Base-by-base conservation (phyloP, 2,329 filamentous ascomycete species). In the Gaeumannomyces tritici region DNA sequence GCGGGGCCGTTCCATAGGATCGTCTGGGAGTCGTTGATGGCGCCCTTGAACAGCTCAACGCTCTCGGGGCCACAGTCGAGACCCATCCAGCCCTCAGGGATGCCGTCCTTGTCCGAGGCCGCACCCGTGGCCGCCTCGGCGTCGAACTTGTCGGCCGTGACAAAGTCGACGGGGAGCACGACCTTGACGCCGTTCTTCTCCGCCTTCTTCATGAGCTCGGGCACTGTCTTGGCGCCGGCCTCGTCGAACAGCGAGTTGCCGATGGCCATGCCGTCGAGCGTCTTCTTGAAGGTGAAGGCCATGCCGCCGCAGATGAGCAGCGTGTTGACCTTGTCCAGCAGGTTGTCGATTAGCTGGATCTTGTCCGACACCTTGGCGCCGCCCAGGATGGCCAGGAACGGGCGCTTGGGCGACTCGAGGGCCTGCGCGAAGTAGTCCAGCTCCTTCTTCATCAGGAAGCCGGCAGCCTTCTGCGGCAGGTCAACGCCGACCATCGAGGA, bases 201-300 rank as follows among this genome's bases (percentile, higher is more conserved):
- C 70, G 96, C 95, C 87, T 98, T 99, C 79, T 93, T 89, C 66
- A 96, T 84, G 67, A 99, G 85, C 70, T 90, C 82, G 65, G 83
- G 86, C 64, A 98, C 93, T 55, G 90, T 97, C 87, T 97, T 91
- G 82, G 89, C 85, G 70, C 95, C 95, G 61, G 89, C 89, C 82
- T 97, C 91, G 71, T 99, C 95, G 75, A 96, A 99, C 71, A 99
- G 84, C 61, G 83, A 95, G 81, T 87, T 87, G 65, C 95, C 95
- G 69, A 99, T 99, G 77, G 88, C 84, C 72, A 98, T 88, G 74
- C 85, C 83, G 79, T 97, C 86, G 63, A 98, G 85, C n/a, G 91
- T 93, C 86, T 99, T 99, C 86, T 98, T 98, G 86, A 99, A 99
- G 71, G 95, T 99, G 82, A 98, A 99, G 66, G 95, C 93, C 95